Conservation (phyloP, 164 flowering plant genomes). For the Nymphaea thermarum region DNA sequence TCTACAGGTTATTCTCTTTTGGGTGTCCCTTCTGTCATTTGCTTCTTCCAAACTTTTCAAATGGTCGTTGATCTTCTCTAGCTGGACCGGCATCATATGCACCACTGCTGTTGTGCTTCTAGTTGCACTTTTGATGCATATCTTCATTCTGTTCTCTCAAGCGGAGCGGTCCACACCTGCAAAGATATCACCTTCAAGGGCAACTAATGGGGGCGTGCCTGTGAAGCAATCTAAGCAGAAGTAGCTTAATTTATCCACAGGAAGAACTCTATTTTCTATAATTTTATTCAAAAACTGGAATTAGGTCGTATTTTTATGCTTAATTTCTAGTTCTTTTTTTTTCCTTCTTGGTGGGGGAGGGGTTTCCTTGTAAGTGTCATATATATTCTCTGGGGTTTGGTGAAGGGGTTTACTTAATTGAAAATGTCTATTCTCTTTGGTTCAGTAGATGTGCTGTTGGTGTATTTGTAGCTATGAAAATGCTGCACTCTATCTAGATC, state of each 20-base stretch:
- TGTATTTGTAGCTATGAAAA: too few species aligned
- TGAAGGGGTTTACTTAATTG: too few species aligned
- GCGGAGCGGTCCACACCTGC: slow-evolving; percentile 46
- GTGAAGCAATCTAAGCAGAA: slow-evolving; percentile 10
- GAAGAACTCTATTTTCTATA: background rate
- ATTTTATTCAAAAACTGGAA: too few species aligned
- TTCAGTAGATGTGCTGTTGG: too few species aligned
- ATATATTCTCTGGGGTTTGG: too few species aligned
- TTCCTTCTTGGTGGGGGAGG: too few species aligned
- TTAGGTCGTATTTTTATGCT: too few species aligned
- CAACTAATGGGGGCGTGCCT: slow-evolving; percentile 12
- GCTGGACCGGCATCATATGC: slow-evolving; percentile 52
- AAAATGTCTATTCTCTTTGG: too few species aligned
- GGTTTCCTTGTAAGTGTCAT: too few species aligned
- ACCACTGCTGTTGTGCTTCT: slow-evolving; percentile 28
- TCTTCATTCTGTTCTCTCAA: slow-evolving; percentile 52
- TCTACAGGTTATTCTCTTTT: slow-evolving; percentile 37
- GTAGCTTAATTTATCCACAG: slow-evolving; percentile 1
- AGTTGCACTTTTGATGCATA: slow-evolving; percentile 46
- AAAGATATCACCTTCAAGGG: slow-evolving; percentile 14
- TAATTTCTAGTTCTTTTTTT: too few species aligned
- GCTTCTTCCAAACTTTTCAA: slow-evolving; percentile 24
- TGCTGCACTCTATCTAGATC: too few species aligned
- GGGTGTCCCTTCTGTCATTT: slow-evolving; percentile 34
- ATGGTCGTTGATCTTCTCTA: slow-evolving; percentile 36